Conservation (phyloP, 2,329 filamentous ascomycete genomes). For the Fusarium virguliforme region DNA sequence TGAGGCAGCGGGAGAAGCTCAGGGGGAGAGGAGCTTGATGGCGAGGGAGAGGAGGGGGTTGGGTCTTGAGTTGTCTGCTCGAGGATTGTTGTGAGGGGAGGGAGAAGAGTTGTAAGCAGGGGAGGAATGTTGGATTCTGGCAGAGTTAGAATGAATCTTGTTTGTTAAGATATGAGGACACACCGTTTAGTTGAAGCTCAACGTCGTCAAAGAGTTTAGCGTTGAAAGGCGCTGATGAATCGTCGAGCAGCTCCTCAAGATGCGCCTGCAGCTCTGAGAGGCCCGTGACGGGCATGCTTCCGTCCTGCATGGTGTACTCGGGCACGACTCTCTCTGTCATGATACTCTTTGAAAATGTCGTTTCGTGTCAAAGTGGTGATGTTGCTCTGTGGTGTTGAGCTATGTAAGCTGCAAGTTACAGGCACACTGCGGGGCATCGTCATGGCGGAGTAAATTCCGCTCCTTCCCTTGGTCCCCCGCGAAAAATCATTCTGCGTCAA, state of each 20-base stretch:
- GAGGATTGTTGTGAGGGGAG: constrained; percentile 69
- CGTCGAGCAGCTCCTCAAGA: constrained; percentile 65
- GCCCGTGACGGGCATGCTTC: constrained; percentile 62
- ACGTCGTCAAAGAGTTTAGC: constrained; percentile 72
- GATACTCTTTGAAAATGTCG: neutral
- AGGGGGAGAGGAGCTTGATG: constrained; percentile 71
- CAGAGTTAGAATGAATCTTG: constrained; percentile 2
- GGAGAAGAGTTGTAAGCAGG: constrained; percentile 69
- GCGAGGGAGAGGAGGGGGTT: constrained; percentile 66
- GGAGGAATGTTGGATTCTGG: constrained; percentile 68
- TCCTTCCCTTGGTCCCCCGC: constrained; percentile 39
- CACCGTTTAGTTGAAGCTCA: constrained; percentile 72
- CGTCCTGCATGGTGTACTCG: constrained; percentile 58
- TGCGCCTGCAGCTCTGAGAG: constrained; percentile 70
- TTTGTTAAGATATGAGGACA: neutral
- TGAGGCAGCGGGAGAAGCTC: constrained; percentile 66
- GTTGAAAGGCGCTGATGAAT: constrained; percentile 62
- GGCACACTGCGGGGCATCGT: constrained; percentile 37
- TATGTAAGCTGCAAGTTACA: constrained; percentile 30
- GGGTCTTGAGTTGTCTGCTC: constrained; percentile 68
- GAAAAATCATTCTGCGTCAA: constrained; percentile 46
- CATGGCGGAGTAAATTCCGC: constrained; percentile 45
- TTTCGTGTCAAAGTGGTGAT: neutral
- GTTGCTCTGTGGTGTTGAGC: constrained; percentile 5
- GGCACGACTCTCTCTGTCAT: constrained; percentile 58